Conservation (phyloP, 805 yeast genomes). For the Yamadazyma scolyti region DNA sequence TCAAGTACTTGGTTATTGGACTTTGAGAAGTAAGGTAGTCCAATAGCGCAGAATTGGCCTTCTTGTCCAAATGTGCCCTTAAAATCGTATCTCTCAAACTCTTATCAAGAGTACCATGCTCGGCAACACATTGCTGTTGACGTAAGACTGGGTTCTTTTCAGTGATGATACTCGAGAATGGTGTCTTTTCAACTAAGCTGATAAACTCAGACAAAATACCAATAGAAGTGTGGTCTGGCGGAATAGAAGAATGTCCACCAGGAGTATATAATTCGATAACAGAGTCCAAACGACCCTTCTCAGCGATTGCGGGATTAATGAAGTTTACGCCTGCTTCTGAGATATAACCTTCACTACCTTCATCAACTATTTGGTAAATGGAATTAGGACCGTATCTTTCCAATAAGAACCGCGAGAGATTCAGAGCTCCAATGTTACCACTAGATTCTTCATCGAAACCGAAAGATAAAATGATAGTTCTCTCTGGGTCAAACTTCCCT, state of each 20-base stretch:
- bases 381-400: conserved; percentile 39
- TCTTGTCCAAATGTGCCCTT: conserved; percentile 26
- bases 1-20: conserved; percentile 26
- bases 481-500: conserved; percentile 32
- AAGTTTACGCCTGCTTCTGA: conserved; percentile 29
- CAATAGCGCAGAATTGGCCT: conserved; percentile 34
- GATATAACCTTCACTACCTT: conserved; percentile 21
- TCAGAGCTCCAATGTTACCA: conserved; percentile 34
- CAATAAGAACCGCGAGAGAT: conserved; percentile 28
- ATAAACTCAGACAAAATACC: conserved; percentile 43
- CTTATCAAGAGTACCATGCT: conserved; percentile 29
- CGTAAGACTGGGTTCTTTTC: conserved; percentile 41
- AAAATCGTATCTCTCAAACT: conserved; percentile 31
- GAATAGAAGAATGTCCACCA: conserved; percentile 50
- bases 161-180: conserved; percentile 34
- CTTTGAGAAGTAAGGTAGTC: conserved; percentile 24
- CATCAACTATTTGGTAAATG: conserved; percentile 42
- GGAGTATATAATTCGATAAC: conserved; percentile 37
- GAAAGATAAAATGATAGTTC: conserved; percentile 42
- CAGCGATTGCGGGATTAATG: conserved; percentile 45
- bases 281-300: conserved; percentile 44
- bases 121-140: conserved; percentile 45
- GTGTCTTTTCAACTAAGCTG: conserved; percentile 30
- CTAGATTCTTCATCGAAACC: conserved; percentile 52
- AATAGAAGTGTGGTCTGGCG: conserved; percentile 47